These are phyloP conservation scores for Kewa caespitosa DNA, from an alignment of 179 eudicot species.

Conservation along the genomic window DNA sequence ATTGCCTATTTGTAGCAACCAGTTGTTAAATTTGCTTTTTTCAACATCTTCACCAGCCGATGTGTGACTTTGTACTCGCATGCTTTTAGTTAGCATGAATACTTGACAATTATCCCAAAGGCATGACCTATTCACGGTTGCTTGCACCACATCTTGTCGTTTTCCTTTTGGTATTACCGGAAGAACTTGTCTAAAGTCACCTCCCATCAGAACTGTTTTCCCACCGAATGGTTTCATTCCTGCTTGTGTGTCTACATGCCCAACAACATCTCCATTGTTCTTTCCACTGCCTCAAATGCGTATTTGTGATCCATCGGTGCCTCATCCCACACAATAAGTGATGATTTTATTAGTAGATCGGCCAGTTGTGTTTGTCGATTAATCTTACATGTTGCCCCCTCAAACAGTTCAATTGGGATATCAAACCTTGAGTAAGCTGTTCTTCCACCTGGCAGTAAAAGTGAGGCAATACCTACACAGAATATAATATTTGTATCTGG, in stretches of 20 bases:
- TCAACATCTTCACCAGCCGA: too few species aligned
- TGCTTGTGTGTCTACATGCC: background rate
- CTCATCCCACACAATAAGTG: constrained; percentile 23
- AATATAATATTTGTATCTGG: too few species aligned
- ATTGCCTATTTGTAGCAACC: background rate
- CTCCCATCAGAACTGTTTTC: background rate
- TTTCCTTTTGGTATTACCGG: background rate
- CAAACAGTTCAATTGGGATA: constrained; percentile 1
- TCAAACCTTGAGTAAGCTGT: constrained; percentile 6
- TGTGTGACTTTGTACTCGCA: background rate
- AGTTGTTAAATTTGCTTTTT: background rate
- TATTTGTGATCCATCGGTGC: constrained; percentile 2
- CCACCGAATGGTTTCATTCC: background rate
- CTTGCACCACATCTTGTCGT: background rate
- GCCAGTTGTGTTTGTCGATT: background rate
- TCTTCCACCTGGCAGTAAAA: background rate
- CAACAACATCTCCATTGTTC: background rate
- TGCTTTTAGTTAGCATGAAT: background rate
- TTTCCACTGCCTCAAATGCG: constrained; percentile 17
- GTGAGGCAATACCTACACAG: too few species aligned
- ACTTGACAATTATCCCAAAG: background rate
- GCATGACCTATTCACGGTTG: background rate
- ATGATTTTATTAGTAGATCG: background rate
- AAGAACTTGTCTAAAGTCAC: too few species aligned
- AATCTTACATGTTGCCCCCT: constrained; percentile 5